These are phyloP conservation scores for Arbutus unedo DNA, from an alignment of 148 eudicot genomes.

Conservation along the genomic window DNA sequence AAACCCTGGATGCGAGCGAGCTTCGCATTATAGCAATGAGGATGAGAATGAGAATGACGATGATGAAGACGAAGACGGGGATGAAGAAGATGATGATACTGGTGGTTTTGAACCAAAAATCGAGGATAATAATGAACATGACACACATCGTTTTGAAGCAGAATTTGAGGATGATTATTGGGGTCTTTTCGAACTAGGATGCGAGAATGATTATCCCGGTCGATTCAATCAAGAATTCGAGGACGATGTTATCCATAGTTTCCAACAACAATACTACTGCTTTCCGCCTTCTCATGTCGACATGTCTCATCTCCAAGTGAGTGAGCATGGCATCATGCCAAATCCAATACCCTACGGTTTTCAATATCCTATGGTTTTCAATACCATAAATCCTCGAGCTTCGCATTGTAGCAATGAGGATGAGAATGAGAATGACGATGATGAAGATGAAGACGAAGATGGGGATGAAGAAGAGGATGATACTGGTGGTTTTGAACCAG, in stretches of 20 bases:
- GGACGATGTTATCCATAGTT: too few species aligned
- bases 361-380: background rate
- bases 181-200: too few species aligned
- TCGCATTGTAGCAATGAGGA: constrained; percentile 18
- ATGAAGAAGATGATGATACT: constrained; percentile 18
- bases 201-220: too few species aligned
- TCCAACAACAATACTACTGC: background rate
- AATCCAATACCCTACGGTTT: background rate
- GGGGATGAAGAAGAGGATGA: constrained; percentile 14
- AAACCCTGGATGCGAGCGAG: background rate
- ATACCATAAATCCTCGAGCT: constrained; percentile 9
- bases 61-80: too few species aligned
- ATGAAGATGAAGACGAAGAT: too few species aligned
- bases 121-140: too few species aligned
- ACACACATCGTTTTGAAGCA: background rate
- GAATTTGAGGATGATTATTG: too few species aligned
- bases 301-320: constrained; percentile 10
- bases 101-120: background rate
- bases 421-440: too few species aligned
- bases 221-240: too few species aligned
- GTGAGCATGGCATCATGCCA: constrained; percentile 15
- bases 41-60: constrained; percentile 24
- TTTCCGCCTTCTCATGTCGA: constrained; percentile 3
- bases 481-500: background rate
- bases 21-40: constrained; percentile 14